Conservation (phyloP, 1,284 basidiomycete species). For the Puccinia triticina region DNA sequence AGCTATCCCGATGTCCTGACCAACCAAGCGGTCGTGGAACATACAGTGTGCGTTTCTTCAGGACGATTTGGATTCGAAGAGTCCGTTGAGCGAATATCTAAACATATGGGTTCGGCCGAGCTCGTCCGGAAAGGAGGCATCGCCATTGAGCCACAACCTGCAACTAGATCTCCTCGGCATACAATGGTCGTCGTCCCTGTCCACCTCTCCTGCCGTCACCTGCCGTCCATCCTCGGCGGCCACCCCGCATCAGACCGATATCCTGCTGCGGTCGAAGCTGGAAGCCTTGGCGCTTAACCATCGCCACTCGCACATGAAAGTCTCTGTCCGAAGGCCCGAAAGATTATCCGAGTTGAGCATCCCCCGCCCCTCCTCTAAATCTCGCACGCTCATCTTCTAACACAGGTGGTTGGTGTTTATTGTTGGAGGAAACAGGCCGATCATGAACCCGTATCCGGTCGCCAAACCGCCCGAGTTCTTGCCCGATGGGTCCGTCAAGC, state of each 20-base stretch:
- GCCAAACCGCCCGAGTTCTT: slow-evolving; percentile 21
- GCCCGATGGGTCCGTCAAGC: slow-evolving; percentile 36
- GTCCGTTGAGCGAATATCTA: slow-evolving; percentile 9
- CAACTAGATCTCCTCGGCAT: slow-evolving; percentile 41
- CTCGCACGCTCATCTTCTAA: neutral
- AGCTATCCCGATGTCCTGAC: too few species aligned
- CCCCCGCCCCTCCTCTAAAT: neutral
- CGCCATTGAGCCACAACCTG: neutral
- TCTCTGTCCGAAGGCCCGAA: slow-evolving; percentile 27
- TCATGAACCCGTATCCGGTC: slow-evolving; percentile 2
- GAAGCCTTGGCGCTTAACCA: neutral
- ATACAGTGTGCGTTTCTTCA: slow-evolving; percentile 26
- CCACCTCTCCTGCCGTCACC: neutral
- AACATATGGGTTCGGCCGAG: slow-evolving; percentile 39
- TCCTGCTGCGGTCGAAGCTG: neutral
- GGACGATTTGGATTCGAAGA: neutral
- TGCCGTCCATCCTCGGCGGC: neutral
- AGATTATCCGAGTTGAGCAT: slow-evolving; percentile 17
- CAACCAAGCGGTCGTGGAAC: too few species aligned
- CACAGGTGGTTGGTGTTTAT: neutral
- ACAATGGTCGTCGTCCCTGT: slow-evolving; percentile 30
- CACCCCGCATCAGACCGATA: neutral
- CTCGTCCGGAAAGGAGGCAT: neutral
- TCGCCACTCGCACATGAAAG: neutral
- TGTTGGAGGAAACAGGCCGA: neutral